These are phyloP conservation scores for Tranzscheliella williamsii DNA, from an alignment of 1,284 basidiomycete species.

Conservation along the genomic window DNA sequence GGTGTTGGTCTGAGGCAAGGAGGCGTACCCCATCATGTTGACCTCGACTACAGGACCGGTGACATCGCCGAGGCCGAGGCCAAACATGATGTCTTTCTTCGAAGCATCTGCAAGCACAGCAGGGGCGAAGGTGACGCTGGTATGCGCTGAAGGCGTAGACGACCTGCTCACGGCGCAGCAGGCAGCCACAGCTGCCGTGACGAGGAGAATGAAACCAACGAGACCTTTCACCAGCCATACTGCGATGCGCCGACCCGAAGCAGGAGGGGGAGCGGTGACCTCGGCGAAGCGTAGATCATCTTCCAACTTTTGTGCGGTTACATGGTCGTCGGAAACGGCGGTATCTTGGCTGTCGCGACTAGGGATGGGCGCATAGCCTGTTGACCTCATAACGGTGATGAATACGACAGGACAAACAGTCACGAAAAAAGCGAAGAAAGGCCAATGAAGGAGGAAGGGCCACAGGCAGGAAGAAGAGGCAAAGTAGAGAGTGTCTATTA, in stretches of 20 bases:
- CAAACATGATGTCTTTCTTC: constrained; percentile 36
- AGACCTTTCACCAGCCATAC: constrained; percentile 11
- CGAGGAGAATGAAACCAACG: constrained; percentile 10
- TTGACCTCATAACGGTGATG: background rate
- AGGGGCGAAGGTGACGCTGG: too few relatives aligned
- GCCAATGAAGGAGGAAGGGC: too few relatives aligned
- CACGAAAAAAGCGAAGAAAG: too few relatives aligned
- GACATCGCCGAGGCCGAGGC: constrained; percentile 71
- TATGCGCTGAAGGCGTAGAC: too few relatives aligned
- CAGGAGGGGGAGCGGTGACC: too few relatives aligned
- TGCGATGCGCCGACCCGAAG: too few relatives aligned
- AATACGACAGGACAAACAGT: too few relatives aligned
- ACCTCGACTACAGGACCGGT: constrained; percentile 68
- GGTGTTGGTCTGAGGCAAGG: constrained; percentile 71
- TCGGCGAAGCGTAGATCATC: too few relatives aligned
- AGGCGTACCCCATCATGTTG: constrained; percentile 71
- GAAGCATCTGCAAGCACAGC: too few relatives aligned
- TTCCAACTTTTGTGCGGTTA: background rate
- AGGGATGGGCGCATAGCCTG: constrained; percentile 21
- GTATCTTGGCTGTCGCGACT: constrained; percentile 30
- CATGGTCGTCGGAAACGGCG: constrained; percentile 4
- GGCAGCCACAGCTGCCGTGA: constrained; percentile 4
- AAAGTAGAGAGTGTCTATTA: too few relatives aligned
- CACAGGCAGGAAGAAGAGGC: too few relatives aligned
- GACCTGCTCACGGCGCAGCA: too few relatives aligned